A percentile compares a stretch with the other conserved stretches of the same genome.
phyloP scores from a whole-genome alignment of 495 filamentous ascomycete species.

The Penicillium egyptiacum region DNA sequence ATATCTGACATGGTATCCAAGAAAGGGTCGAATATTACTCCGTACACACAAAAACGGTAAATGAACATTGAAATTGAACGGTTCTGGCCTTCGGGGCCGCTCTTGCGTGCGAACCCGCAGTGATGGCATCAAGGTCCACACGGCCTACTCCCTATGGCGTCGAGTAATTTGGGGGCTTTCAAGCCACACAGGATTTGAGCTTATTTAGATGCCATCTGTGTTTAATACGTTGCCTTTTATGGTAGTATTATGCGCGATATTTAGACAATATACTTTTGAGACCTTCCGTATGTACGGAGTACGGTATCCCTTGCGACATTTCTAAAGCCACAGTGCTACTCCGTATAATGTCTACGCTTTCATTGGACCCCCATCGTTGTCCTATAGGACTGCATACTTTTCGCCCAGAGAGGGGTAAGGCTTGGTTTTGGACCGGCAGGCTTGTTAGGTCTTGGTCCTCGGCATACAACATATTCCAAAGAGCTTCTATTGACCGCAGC shows the following conservation, averaged over 20 bases:
- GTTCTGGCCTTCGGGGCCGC: constrained; percentile 4
- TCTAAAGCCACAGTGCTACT: not conserved
- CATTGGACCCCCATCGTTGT: not conserved
- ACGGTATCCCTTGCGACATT: not conserved
- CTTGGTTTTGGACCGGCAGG: not conserved
- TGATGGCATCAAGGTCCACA: constrained; percentile 22
- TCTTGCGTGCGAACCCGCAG: constrained; percentile 28
- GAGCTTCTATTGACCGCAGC: not conserved
- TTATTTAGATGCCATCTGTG: constrained; percentile 4
- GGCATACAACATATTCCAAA: not conserved
- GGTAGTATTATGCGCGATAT: not conserved
- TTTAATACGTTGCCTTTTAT: not conserved
- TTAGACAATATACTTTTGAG: not conserved
- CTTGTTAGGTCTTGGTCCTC: not conserved
- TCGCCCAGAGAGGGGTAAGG: not conserved
- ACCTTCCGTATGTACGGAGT: not conserved
- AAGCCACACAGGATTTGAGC: constrained; percentile 10
- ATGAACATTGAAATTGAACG: not conserved
- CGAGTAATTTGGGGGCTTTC: not conserved
- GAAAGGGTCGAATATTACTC: too few relatives aligned
- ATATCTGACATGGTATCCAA: too few relatives aligned
- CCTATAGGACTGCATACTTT: not conserved
- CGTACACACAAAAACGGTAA: too few relatives aligned
- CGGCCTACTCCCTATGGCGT: not conserved
- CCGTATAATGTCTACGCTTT: too few relatives aligned